Conservation (phyloP, 2,329 filamentous ascomycete genomes). For the Hypoxylon sp. region DNA sequence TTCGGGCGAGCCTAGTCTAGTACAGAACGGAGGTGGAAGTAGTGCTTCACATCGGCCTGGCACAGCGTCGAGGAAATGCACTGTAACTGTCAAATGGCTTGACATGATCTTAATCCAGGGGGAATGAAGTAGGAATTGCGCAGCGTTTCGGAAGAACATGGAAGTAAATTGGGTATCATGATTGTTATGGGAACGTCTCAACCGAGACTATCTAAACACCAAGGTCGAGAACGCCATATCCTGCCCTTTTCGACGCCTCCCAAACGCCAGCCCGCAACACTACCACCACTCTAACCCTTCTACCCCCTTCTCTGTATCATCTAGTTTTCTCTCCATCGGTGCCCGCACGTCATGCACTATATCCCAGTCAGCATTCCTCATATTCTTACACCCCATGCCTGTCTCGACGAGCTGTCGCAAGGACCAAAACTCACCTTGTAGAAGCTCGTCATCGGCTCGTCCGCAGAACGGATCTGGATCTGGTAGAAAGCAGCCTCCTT, state of each 20-base stretch:
- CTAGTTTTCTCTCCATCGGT: conserved; percentile 77
- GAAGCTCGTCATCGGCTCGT: conserved; percentile 98
- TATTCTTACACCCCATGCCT: background rate
- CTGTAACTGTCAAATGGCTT: background rate
- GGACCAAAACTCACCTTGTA: conserved; percentile 75
- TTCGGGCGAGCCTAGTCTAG: background rate
- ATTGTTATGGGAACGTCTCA: conserved; percentile 3
- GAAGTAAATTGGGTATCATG: conserved; percentile 32
- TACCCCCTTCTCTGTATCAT: background rate
- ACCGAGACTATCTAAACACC: conserved; percentile 10
- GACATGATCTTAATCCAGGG: background rate
- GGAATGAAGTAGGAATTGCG: background rate
- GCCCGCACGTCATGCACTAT: conserved; percentile 77
- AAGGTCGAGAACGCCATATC: conserved; percentile 16
- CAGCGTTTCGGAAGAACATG: background rate
- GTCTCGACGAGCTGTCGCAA: background rate
- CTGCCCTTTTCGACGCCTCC: conserved; percentile 7
- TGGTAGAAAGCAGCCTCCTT: conserved; percentile 93
- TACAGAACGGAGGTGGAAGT: background rate
- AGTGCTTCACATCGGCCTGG: background rate
- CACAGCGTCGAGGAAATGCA: too few relatives aligned
- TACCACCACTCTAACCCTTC: background rate
- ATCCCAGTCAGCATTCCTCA: conserved; percentile 43
- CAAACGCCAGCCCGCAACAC: conserved; percentile 18
- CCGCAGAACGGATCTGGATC: conserved; percentile 96